Conservation (phyloP, 2,329 filamentous ascomycete species). For the Parastagonospora nodorum region DNA sequence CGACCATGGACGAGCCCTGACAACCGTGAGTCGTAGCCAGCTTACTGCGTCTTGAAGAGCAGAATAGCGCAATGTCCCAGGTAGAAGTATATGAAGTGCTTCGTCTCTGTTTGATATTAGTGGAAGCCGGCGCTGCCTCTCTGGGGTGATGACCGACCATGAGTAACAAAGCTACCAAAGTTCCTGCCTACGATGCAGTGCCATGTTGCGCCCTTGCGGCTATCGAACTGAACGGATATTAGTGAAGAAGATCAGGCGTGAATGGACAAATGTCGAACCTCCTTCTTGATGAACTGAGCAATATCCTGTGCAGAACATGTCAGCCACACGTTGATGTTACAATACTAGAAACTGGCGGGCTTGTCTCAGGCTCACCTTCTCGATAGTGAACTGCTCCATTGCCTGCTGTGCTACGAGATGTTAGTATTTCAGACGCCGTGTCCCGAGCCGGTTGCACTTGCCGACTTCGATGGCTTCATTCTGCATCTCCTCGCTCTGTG, state of each 20-base stretch:
- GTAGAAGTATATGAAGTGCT: constrained; percentile 99
- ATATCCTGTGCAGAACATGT: constrained; percentile 71
- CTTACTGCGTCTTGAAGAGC: constrained; percentile 95
- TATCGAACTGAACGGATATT: constrained; percentile 74
- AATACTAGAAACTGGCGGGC: neutral
- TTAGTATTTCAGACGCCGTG: constrained; percentile 28
- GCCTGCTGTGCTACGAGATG: constrained; percentile 65
- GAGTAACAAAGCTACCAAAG: constrained; percentile 98
- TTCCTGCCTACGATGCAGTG: constrained; percentile 98
- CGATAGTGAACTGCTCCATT: constrained; percentile 73
- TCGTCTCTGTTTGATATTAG: constrained; percentile 72
- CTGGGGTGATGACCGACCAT: constrained; percentile 65
- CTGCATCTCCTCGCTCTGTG: constrained; percentile 94
- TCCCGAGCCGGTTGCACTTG: constrained; percentile 55
- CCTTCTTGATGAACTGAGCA: constrained; percentile 93
- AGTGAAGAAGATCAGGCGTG: constrained; percentile 10
- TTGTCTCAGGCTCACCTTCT: constrained; percentile 60
- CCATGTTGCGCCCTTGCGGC: constrained; percentile 96
- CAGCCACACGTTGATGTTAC: neutral
- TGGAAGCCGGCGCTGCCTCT: neutral
- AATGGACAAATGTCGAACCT: constrained; percentile 56
- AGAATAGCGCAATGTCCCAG: constrained; percentile 97
- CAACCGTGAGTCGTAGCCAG: neutral
- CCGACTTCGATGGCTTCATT: constrained; percentile 93
- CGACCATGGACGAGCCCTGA: neutral